These are phyloP conservation scores for Suaeda aralocaspica DNA, from an alignment of 148 eudicot species.

Conservation along the genomic window DNA sequence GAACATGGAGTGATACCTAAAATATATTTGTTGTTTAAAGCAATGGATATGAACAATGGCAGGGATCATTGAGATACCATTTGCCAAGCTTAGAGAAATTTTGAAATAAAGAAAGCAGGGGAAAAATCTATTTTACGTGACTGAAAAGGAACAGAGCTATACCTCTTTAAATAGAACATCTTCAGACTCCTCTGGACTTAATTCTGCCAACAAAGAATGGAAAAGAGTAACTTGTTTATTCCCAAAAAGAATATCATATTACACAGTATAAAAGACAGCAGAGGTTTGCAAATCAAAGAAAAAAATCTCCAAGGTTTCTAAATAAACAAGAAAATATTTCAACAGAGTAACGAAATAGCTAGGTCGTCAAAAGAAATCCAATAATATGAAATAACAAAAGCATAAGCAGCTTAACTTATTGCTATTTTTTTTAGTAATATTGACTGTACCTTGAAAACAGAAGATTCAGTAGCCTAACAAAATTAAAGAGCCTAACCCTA, in stretches of 20 bases:
- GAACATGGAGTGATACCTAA: neutral
- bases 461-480: neutral
- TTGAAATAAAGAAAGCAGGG: neutral
- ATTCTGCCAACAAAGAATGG: constrained; percentile 45
- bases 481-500: neutral
- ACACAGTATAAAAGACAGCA: too few species aligned
- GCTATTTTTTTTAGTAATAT: neutral
- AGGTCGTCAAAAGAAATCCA: neutral
- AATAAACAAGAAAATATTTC: neutral
- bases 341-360: neutral
- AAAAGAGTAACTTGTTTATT: neutral
- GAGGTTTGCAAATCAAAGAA: neutral
- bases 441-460: neutral
- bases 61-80: neutral
- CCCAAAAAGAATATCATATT: neutral
- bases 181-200: constrained; percentile 87
- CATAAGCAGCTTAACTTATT: neutral
- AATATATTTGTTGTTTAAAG: neutral
- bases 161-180: constrained; percentile 99
- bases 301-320: neutral
- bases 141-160: constrained; percentile 12
- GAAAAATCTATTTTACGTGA: too few species aligned
- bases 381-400: neutral
- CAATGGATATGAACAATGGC: neutral
- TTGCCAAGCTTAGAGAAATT: neutral